A percentile compares a stretch with the other conserved stretches of the same genome.
Conservation (phyloP, 495 filamentous ascomycete species). For the Lophium mytilinum region DNA sequence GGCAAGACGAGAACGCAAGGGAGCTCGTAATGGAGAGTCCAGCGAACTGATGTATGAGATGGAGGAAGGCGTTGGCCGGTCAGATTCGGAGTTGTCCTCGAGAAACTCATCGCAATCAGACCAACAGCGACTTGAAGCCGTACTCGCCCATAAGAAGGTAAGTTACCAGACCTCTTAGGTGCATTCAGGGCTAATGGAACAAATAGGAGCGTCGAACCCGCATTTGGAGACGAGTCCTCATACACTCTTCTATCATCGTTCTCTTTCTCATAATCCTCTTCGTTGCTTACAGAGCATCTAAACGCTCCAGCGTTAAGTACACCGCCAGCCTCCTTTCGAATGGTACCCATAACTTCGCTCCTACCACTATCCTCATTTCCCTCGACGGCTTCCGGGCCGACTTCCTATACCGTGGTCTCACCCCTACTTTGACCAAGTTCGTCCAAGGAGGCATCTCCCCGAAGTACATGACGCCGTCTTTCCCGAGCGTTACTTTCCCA, state of each 20-base stretch:
- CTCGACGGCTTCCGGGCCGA: slow-evolving; percentile 97
- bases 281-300: slow-evolving; percentile 48
- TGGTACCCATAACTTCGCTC: slow-evolving; percentile 76
- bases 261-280: slow-evolving; percentile 48
- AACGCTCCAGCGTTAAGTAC: slow-evolving; percentile 31
- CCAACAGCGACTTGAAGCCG: slow-evolving; percentile 10
- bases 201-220: slow-evolving; percentile 7
- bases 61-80: slow-evolving; percentile 32
- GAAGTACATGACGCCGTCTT: slow-evolving; percentile 82
- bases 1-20: slow-evolving; percentile 16
- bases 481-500: slow-evolving; percentile 94
- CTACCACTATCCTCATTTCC: slow-evolving; percentile 89
- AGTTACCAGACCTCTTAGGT: not conserved
- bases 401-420: slow-evolving; percentile 75
- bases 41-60: slow-evolving; percentile 29
- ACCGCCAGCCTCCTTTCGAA: slow-evolving; percentile 48
- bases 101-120: slow-evolving; percentile 22
- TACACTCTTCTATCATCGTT: slow-evolving; percentile 36
- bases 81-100: slow-evolving; percentile 9
- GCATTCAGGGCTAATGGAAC: not conserved
- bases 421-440: slow-evolving; percentile 72
- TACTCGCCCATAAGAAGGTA: slow-evolving; percentile 8
- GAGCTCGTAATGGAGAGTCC: slow-evolving; percentile 8
- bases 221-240: slow-evolving; percentile 11
- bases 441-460: slow-evolving; percentile 80